Evolutionary conservation across 2,329 filamentous ascomycete genomes (phyloP), one percentile per base, ranked within the genome.

Genomic region (Lachnellula willkommii): DNA sequence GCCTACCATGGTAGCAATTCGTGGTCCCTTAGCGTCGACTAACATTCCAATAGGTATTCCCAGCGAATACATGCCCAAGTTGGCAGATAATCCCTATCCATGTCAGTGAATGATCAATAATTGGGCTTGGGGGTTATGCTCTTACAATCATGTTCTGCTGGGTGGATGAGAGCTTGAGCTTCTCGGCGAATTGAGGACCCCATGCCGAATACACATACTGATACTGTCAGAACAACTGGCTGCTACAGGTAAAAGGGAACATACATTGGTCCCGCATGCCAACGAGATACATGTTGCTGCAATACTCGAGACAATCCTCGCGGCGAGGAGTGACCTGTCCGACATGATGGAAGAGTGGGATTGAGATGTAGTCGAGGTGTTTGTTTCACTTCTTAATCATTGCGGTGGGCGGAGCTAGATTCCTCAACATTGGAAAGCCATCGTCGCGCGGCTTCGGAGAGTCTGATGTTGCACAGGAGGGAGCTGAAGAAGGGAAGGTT

Each of bases 171-270:
- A 97, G 82, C 69, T 88, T 85, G 65, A 99, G 79, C 65, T 83
- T 85, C 67, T 95, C 86, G 50, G 92, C 91, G 69, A 96, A 96
- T 73, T 96, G 92, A 20, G 94, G 94, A 14, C 90, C 91, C 92
- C 94, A 99, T 73, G 93, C 93, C 54, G 91, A 96, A 74, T 96
- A 99, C 69, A 92, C 93, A 82, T 99, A 97, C 90, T 96, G 69
- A 50, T 51, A 15, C 37, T 50, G 58, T 71, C 56, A 76, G 68
- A 20, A 20, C 20, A 52, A 56, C 45, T 28, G 28, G 17, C 43
- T 55, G 39, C 2, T 15, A 17, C 43, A 52, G 12, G 36, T 46
- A 26, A 14, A 48, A 2, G 37, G n/a, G 8, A 39, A 73, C 84
- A 67, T 74, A 95, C 91, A 72, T 96, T 96, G 60, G 92, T 95